A percentile compares a stretch with the other conserved stretches of the same genome.
phyloP scores from a whole-genome alignment of 2,329 filamentous ascomycete species.

The Onygenales sp. region DNA sequence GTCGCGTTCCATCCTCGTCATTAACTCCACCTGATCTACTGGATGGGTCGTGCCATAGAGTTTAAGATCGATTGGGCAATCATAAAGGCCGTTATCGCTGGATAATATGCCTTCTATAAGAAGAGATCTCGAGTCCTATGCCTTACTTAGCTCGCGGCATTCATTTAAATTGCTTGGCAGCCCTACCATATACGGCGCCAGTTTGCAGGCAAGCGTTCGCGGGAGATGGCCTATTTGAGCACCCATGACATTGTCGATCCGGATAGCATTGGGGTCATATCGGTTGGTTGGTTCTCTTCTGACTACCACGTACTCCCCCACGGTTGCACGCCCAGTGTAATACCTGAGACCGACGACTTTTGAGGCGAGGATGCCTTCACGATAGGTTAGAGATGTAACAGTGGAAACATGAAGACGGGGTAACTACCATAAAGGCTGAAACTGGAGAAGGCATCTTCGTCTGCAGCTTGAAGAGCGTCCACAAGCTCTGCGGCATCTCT shows the following conservation, averaged over 20 bases:
- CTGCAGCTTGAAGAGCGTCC: conserved; percentile 22
- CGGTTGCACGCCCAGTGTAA: conserved; percentile 53
- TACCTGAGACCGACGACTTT: conserved; percentile 55
- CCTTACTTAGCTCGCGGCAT: conserved; percentile 11
- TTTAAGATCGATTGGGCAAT: conserved; percentile 62
- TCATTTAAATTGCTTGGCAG: not conserved
- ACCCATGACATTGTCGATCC: conserved; percentile 65
- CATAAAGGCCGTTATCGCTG: conserved; percentile 56
- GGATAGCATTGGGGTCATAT: conserved; percentile 68
- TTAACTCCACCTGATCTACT: conserved; percentile 44
- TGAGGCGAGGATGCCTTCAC: conserved; percentile 30
- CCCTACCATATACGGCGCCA: conserved; percentile 61
- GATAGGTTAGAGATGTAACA: conserved; percentile 11
- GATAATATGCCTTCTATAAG: conserved; percentile 60
- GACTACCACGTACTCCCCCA: conserved; percentile 54
- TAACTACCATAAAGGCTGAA: conserved; percentile 32
- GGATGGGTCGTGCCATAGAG: conserved; percentile 60
- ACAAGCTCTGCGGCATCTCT: conserved; percentile 23
- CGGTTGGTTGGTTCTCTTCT: conserved; percentile 57
- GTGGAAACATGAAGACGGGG: conserved; percentile 14
- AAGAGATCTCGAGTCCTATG: conserved; percentile 48
- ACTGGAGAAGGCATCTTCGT: conserved; percentile 26
- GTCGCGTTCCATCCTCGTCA: conserved; percentile 53
- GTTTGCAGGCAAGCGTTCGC: conserved; percentile 54
- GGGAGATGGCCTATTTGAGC: conserved; percentile 73